Evolutionary conservation across 2,329 filamentous ascomycete species (phyloP).

Genomic region (Cytospora chrysosperma): DNA sequence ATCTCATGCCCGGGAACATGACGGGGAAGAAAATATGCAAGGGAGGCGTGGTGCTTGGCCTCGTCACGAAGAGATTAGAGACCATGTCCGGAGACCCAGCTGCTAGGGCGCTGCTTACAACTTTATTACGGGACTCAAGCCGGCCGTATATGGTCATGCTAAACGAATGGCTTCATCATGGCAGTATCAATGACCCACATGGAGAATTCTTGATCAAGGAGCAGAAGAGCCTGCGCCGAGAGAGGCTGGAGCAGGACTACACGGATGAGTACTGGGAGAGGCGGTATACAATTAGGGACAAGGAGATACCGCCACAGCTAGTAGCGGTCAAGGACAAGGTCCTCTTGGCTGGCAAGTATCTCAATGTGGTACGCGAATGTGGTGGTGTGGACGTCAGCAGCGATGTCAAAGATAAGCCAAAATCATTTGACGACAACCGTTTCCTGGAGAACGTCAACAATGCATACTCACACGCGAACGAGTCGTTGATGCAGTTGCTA

Average conservation of each 20-base stretch:
- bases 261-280: constrained; percentile 99
- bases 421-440: constrained; percentile 84
- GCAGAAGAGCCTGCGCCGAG: constrained; percentile 89
- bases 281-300: constrained; percentile 89
- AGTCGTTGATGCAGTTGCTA: constrained; percentile 84
- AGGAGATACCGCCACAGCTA: constrained; percentile 88
- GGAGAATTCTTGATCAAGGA: constrained; percentile 93
- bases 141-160: constrained; percentile 97
- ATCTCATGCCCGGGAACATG: constrained; percentile 74
- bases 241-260: constrained; percentile 91
- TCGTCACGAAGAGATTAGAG: constrained; percentile 81
- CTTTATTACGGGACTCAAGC: constrained; percentile 81
- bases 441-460: constrained; percentile 96
- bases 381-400: constrained; percentile 93
- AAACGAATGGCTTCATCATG: constrained; percentile 97
- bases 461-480: constrained; percentile 93
- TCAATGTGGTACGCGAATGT: constrained; percentile 96
- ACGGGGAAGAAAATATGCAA: constrained; percentile 91
- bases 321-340: constrained; percentile 92
- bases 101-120: constrained; percentile 77
- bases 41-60: constrained; percentile 88
- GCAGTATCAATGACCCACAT: constrained; percentile 91
- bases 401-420: constrained; percentile 82
- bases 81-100: constrained; percentile 93
- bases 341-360: constrained; percentile 90